Evolutionary conservation across 129 eudicot genomes (phyloP).

Genomic region (Apium graveolens): DNA sequence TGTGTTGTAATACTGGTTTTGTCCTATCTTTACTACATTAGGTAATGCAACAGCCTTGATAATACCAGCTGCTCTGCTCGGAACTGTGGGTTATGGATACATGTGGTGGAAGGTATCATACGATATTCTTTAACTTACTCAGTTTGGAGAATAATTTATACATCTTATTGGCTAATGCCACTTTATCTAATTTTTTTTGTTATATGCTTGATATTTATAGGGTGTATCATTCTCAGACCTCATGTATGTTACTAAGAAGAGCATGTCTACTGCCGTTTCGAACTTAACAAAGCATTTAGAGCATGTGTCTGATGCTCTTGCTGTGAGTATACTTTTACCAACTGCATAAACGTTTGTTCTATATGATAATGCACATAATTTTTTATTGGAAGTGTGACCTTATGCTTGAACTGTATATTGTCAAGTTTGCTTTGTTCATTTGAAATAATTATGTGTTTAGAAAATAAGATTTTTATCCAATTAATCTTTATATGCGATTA

Average conservation of each 20-base stretch:
- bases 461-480: not conserved
- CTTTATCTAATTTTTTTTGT: slow-evolving; percentile 6
- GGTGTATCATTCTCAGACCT: slow-evolving; percentile 84
- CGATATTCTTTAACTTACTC: not conserved
- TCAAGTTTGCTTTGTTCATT: not conserved
- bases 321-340: slow-evolving; percentile 38
- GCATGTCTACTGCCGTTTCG: slow-evolving; percentile 70
- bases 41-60: slow-evolving; percentile 46
- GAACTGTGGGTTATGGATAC: slow-evolving; percentile 82
- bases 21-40: not conserved
- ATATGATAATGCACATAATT: not conserved
- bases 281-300: slow-evolving; percentile 79
- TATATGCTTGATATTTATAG: slow-evolving; percentile 23
- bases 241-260: slow-evolving; percentile 79
- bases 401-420: not conserved
- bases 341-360: not conserved
- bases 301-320: slow-evolving; percentile 77
- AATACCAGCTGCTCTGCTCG: slow-evolving; percentile 74
- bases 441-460: not conserved
- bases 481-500: not conserved
- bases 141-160: not conserved
- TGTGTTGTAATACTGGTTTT: not conserved
- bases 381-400: not conserved
- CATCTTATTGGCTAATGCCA: not conserved
- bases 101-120: slow-evolving; percentile 92